Base-by-base conservation (phyloP, 2,329 filamentous ascomycete species). In the Cercospora zeina region DNA sequence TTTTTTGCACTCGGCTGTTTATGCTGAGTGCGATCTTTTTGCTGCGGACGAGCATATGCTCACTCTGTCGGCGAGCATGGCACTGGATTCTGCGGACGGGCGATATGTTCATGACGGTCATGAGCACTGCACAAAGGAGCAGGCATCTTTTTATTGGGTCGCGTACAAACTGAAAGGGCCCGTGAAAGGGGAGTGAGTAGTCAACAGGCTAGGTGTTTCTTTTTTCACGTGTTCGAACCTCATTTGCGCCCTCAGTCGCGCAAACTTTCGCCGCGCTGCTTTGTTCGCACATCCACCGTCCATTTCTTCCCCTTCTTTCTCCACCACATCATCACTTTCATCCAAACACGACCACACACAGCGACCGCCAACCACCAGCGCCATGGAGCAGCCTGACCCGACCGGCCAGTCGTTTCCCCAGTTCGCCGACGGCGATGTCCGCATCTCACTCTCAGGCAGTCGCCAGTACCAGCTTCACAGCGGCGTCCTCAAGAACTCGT, bases 381-480 rank as follows among this genome's bases (percentile, higher is more conserved):
- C 14, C 24, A 60, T 60, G 58, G 51, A 39, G 14, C 58, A 49
- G 13, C 3, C 50, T 16, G 51, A 50, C 30, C 51, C 58, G 31
- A 36, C 36, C 13, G 50, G 58, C 30, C 37, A 60, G n/a, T 54
- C 58, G 10, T 78, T 79, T 50, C 77, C 77, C 1, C 34, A 68
- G 4, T 79, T 74, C 65, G 33, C 58, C 27, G 76, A 77, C 50
- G 78, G 75, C 36, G 76, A 80, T 62, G 76, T 79, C 24, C 67
- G 71, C 45, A 67, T 80, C 63, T 59, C 73, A 58, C 69, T 80
- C 62, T 70, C 73, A 14, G 64, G 73, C 10, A 67, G 66, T 16
- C 71, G 76, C 56, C 67, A 72, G 45, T 79, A 77, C 64, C 69
- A 72, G 27, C 71, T 80, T 2, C 78, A 80, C 68, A 74, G 76